Percentiles rank a stretch among this genome's conserved stretches.
Conservation (phyloP, 371 early-diverging fungal genomes). For the Basidiobolus heterosporus region DNA sequence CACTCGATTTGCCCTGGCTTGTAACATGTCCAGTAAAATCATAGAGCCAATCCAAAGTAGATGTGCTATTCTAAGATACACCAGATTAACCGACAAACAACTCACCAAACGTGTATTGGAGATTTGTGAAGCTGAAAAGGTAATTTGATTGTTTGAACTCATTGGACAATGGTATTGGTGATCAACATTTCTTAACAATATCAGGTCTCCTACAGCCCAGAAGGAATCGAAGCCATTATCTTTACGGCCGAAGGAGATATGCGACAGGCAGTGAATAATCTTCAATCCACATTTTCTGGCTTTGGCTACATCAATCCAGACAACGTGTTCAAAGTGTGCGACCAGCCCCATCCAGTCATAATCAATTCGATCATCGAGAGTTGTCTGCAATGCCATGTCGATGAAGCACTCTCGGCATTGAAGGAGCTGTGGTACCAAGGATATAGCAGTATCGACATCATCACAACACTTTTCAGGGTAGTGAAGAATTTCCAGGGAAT, state of each 20-base stretch:
- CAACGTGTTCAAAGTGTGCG: slow-evolving; percentile 89
- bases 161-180: not conserved
- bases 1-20: slow-evolving; percentile 95
- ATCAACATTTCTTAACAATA: not conserved
- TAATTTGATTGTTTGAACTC: slow-evolving; percentile 11
- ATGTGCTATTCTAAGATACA: slow-evolving; percentile 88
- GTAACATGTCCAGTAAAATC: slow-evolving; percentile 93
- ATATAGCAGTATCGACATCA: slow-evolving; percentile 78
- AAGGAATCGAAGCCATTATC: slow-evolving; percentile 82
- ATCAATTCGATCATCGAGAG: slow-evolving; percentile 50
- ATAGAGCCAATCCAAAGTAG: slow-evolving; percentile 98
- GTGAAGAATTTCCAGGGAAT: slow-evolving; percentile 42
- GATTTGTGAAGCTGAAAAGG: slow-evolving; percentile 70
- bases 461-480: slow-evolving; percentile 78
- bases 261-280: slow-evolving; percentile 95
- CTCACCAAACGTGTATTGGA: slow-evolving; percentile 60
- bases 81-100: slow-evolving; percentile 57
- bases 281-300: slow-evolving; percentile 84
- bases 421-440: slow-evolving; percentile 62
- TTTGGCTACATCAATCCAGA: slow-evolving; percentile 67
- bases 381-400: slow-evolving; percentile 47
- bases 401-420: slow-evolving; percentile 48
- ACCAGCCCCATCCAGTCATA: slow-evolving; percentile 82
- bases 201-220: slow-evolving; percentile 62
- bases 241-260: slow-evolving; percentile 97